A percentile compares a stretch with the other conserved stretches of the same genome.
phyloP scores from a whole-genome alignment of 2,329 filamentous ascomycete species.

The Hirsutella thompsonii region DNA sequence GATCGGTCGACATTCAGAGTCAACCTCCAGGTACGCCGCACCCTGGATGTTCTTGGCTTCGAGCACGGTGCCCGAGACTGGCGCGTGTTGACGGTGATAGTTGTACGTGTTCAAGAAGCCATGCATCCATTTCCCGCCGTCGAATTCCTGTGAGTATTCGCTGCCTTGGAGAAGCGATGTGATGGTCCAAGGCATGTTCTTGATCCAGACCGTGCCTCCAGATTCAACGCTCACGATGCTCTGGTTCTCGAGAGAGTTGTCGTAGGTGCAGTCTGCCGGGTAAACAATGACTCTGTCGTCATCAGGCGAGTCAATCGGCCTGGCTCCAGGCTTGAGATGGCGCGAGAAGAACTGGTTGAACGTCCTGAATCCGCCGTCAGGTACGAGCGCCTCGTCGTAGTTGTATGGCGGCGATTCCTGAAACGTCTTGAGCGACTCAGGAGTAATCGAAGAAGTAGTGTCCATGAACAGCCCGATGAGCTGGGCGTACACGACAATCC shows the following conservation, averaged over 20 bases:
- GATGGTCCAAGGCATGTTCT: constrained; percentile 24
- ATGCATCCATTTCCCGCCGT: constrained; percentile 27
- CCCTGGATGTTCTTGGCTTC: constrained; percentile 24
- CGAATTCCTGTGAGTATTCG: constrained; percentile 17
- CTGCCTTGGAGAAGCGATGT: constrained; percentile 19
- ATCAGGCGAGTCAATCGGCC: constrained; percentile 15
- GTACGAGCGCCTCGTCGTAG: constrained; percentile 17
- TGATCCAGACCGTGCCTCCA: constrained; percentile 18
- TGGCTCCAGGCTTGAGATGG: constrained; percentile 17
- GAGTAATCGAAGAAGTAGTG: constrained; percentile 17
- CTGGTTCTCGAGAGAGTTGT: constrained; percentile 8
- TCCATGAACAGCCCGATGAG: constrained; percentile 22
- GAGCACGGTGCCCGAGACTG: constrained; percentile 22
- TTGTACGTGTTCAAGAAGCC: constrained; percentile 25
- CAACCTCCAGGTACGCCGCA: constrained; percentile 23
- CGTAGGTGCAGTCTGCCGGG: constrained; percentile 24
- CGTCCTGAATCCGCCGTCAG: constrained; percentile 16
- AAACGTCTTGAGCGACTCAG: constrained; percentile 17
- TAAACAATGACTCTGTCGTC: constrained; percentile 18
- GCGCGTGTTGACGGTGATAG: constrained; percentile 28
- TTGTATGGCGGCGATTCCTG: constrained; percentile 16
- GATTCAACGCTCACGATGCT: constrained; percentile 12
- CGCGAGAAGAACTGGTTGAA: constrained; percentile 30
- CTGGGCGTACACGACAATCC: constrained; percentile 24
- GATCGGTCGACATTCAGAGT: constrained; percentile 6